phyloP scores from a whole-genome alignment of 2,329 filamentous ascomycete genomes.

The Penicillium sp. region DNA sequence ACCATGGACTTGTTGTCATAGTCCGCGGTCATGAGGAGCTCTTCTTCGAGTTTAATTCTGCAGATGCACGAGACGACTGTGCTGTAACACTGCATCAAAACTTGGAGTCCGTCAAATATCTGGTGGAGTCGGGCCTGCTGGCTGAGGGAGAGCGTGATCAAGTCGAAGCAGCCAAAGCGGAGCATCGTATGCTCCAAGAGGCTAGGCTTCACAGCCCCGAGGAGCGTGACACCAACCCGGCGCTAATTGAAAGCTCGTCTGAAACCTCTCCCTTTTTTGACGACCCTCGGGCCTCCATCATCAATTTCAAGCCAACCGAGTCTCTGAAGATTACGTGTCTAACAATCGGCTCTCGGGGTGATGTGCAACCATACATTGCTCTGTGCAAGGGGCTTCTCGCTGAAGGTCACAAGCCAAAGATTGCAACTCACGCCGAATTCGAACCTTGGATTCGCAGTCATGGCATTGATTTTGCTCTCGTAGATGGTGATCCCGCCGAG shows the following conservation, averaged over 20 bases:
- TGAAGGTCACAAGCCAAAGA: conserved; percentile 83
- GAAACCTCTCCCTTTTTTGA: conserved; percentile 79
- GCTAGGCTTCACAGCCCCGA: conserved; percentile 61
- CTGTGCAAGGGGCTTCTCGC: conserved; percentile 86
- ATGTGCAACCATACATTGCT: conserved; percentile 97
- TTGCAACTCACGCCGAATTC: conserved; percentile 92
- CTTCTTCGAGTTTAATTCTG: conserved; percentile 87
- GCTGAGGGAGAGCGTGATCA: conserved; percentile 70
- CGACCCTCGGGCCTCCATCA: conserved; percentile 81
- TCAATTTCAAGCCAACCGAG: conserved; percentile 85
- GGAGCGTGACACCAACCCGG: conserved; percentile 31
- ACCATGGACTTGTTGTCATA: conserved; percentile 86
- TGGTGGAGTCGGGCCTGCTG: conserved; percentile 70
- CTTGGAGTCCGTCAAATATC: conserved; percentile 71
- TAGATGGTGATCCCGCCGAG: conserved; percentile 89
- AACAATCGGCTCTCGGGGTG: conserved; percentile 92
- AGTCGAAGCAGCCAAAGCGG: conserved; percentile 74
- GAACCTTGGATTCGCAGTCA: conserved; percentile 86
- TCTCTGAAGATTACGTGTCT: conserved; percentile 85
- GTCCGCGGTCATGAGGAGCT: conserved; percentile 93
- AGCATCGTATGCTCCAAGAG: conserved; percentile 78
- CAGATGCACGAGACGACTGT: conserved; percentile 84
- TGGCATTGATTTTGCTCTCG: conserved; percentile 86
- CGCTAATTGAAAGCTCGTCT: conserved; percentile 37
- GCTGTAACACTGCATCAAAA: conserved; percentile 76